Percentiles rank a stretch among this genome's conserved stretches.
Evolutionary conservation across 768 basidiomycete genomes (phyloP).

Genomic region (Lactifluus echinatus): DNA sequence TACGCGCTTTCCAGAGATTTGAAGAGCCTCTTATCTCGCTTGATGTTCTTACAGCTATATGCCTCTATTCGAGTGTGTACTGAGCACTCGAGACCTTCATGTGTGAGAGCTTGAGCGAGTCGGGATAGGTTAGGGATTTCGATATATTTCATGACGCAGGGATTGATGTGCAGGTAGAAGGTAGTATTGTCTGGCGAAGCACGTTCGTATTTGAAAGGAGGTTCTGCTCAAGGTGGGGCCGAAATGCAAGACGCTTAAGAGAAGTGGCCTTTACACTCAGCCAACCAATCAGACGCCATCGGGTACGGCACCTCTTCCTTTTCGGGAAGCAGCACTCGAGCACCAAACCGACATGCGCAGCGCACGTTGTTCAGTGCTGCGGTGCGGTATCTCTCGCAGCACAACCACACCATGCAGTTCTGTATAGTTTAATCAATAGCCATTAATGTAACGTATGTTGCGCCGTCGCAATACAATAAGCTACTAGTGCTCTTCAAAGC

Average conservation of each 20-base stretch:
- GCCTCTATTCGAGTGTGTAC: constrained; percentile 93
- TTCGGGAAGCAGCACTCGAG: no score
- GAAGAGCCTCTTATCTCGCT: constrained; percentile 94
- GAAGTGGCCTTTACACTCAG: background rate
- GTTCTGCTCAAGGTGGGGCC: background rate
- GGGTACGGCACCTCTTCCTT: background rate
- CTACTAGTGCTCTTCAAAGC: constrained; percentile 10
- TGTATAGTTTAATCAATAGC: background rate
- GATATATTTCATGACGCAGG: constrained; percentile 74
- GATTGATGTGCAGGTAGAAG: background rate
- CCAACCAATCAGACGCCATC: background rate
- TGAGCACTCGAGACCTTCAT: constrained; percentile 80
- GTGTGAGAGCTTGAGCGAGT: constrained; percentile 71
- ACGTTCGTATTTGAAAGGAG: background rate
- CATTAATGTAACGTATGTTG: background rate
- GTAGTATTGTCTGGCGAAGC: no score
- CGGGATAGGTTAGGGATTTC: constrained; percentile 71
- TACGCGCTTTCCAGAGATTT: constrained; percentile 86
- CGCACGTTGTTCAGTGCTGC: background rate
- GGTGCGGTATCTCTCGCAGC: no score
- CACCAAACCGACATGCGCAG: background rate
- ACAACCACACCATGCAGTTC: background rate
- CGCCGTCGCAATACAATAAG: no score
- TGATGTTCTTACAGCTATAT: constrained; percentile 96
- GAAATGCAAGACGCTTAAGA: background rate